Evolutionary conservation across 495 filamentous ascomycete genomes (phyloP), one percentile per base, ranked within the genome.

Genomic region (Sabuloglossum arenarium): DNA sequence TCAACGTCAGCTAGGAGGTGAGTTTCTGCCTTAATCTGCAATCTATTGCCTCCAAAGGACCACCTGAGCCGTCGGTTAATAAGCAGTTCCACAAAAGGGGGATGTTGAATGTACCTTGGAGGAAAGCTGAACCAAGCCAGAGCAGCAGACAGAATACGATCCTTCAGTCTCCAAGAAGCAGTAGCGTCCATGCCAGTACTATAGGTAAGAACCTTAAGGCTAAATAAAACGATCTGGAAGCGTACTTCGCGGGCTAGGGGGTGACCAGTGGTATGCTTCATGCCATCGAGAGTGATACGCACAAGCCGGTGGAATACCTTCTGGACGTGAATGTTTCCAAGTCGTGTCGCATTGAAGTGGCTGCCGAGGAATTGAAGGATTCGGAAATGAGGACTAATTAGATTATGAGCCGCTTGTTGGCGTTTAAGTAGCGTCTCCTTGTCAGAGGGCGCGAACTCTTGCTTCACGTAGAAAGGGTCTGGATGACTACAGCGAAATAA

Each of bases 391-490:
- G 93, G 93, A 34, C 84, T 79, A 37, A 97, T 76, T 27, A 85
- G 69, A 61, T 86, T 80, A 61, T 93, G 81, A 10, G 86, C 80
- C 37, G 75, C 70, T 60, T 90, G 81, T 58, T 90, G 88, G 27
- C 80, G 77, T 63, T 78, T 82, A 23, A 76, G 72, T 60, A 94
- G 73, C n/a, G 76, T 68, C 34, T 79, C 79, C 62, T 84, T 86
- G 63, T 96, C 84, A 46, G 87, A 88, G 11, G 93, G 93, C 10
- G 90, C 80, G 64, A 95, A 90, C 64, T 99, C 93, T 67, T 93
- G 82, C 61, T 82, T 88, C 29, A 88, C 69, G 59, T 86, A 90
- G 66, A 99, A 85, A 0, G 93, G 89, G 69, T 97, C 91, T 6
- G 75, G 71, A 58, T 85, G 84, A n/a, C 81, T 85, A 46, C 0